A percentile compares a stretch with the other conserved stretches of the same genome.
Evolutionary conservation across 2,329 filamentous ascomycete genomes (phyloP).

Genomic region (Phialocephala subalpina): DNA sequence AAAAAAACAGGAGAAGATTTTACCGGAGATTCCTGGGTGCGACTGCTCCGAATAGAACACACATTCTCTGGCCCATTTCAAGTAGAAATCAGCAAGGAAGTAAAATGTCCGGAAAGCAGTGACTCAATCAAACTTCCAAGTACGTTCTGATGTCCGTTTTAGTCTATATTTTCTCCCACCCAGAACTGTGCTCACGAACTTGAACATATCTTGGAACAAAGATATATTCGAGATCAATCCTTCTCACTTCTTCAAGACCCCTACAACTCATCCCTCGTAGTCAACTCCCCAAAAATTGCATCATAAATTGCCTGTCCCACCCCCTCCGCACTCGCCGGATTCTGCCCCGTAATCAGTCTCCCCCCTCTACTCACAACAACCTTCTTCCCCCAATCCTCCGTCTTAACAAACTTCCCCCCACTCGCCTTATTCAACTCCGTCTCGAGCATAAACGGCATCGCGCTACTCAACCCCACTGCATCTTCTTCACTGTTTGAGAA

Average conservation of each 20-base stretch:
- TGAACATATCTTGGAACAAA: too few relatives aligned
- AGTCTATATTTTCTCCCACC: too few relatives aligned
- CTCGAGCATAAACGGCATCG: constrained; percentile 69
- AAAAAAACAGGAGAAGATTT: too few relatives aligned
- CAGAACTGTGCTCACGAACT: too few relatives aligned
- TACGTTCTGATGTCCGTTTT: too few relatives aligned
- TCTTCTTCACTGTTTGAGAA: constrained; percentile 63
- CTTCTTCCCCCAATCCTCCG: constrained; percentile 49
- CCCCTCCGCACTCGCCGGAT: constrained; percentile 49
- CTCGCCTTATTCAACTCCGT: constrained; percentile 57
- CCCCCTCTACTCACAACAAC: constrained; percentile 46
- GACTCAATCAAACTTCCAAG: too few relatives aligned
- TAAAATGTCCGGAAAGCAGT: too few relatives aligned
- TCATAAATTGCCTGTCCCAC: constrained; percentile 50
- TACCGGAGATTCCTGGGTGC: too few relatives aligned
- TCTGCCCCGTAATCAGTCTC: constrained; percentile 54
- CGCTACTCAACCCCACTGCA: constrained; percentile 47
- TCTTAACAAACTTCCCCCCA: constrained; percentile 64
- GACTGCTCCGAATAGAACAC: too few relatives aligned
- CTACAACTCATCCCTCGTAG: constrained; percentile 28
- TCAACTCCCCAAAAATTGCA: constrained; percentile 33
- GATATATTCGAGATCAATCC: too few relatives aligned
- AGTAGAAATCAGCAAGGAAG: too few relatives aligned
- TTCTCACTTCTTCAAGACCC: neutral
- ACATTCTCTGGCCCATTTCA: too few relatives aligned